Percentiles rank a stretch among this genome's conserved stretches.
Evolutionary conservation across 208 protist genomes (phyloP).

Genomic region (Kentomonas sorsogonicus): DNA sequence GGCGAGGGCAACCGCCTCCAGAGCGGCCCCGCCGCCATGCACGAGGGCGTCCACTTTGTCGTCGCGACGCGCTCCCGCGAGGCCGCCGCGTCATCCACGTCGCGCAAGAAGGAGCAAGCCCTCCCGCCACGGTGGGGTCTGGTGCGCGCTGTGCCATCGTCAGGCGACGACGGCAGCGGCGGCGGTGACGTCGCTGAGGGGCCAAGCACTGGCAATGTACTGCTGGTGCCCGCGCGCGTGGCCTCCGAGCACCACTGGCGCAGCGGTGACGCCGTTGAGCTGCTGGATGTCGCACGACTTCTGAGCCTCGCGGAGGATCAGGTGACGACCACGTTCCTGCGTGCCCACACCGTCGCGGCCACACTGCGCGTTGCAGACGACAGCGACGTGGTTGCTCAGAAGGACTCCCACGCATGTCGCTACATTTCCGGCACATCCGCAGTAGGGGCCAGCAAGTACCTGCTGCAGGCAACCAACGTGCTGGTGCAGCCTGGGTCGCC

Average conservation of each 20-base stretch:
- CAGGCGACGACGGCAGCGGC: not conserved
- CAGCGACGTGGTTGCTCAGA: conserved; percentile 4
- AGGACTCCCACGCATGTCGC: conserved; percentile 4
- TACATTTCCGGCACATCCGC: conserved; percentile 15
- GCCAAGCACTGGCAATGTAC: not conserved
- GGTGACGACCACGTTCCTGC: conserved; percentile 65
- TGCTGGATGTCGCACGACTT: conserved; percentile 52
- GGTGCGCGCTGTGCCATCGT: conserved; percentile 28
- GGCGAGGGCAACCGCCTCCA: conserved; percentile 23
- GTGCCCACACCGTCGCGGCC: conserved; percentile 30
- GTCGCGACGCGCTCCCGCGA: conserved; percentile 64
- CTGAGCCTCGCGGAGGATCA: conserved; percentile 40
- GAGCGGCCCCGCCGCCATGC: conserved; percentile 64
- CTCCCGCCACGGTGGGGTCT: conserved; percentile 41
- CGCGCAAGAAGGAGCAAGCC: not conserved
- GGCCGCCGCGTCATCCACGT: conserved; percentile 8
- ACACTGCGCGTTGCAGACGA: conserved; percentile 26
- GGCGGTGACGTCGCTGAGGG: not conserved
- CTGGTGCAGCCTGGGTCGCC: conserved; percentile 35
- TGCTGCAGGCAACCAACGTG: conserved; percentile 55
- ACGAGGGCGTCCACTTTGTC: conserved; percentile 80
- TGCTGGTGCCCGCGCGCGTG: conserved; percentile 14
- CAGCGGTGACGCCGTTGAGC: conserved; percentile 34
- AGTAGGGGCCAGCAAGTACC: conserved; percentile 17
- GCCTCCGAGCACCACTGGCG: conserved; percentile 44